Percentiles rank a stretch among this genome's conserved stretches.
These are phyloP conservation scores for Exophiala spinifera DNA, from an alignment of 2,329 filamentous ascomycete genomes.

Conservation along the genomic window DNA sequence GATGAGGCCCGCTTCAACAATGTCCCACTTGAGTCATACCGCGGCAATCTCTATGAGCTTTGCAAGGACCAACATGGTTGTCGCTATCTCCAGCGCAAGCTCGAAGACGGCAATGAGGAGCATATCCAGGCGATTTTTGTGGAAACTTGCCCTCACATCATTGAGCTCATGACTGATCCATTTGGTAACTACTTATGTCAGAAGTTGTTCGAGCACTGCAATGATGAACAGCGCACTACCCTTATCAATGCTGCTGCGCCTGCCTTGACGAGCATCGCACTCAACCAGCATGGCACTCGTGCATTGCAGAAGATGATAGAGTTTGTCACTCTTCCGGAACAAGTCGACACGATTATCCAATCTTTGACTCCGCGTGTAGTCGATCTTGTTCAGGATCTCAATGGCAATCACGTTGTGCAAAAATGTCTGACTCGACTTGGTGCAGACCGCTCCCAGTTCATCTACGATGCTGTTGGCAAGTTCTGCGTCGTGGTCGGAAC, in stretches of 20 bases:
- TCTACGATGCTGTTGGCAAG: slow-evolving; percentile 87
- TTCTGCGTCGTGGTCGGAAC: slow-evolving; percentile 90
- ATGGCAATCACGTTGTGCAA: slow-evolving; percentile 98
- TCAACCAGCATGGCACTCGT: slow-evolving; percentile 95
- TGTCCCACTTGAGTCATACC: slow-evolving; percentile 73
- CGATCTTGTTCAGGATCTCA: slow-evolving; percentile 91
- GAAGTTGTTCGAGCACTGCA: slow-evolving; percentile 93
- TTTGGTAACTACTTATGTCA: slow-evolving; percentile 99
- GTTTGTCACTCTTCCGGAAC: slow-evolving; percentile 79
- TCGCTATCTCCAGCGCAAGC: slow-evolving; percentile 92
- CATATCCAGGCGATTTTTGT: slow-evolving; percentile 90
- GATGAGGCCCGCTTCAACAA: slow-evolving; percentile 71
- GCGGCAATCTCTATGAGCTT: slow-evolving; percentile 78
- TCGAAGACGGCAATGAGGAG: slow-evolving; percentile 81
- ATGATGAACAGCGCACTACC: slow-evolving; percentile 88
- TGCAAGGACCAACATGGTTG: slow-evolving; percentile 99
- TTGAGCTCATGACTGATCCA: slow-evolving; percentile 97
- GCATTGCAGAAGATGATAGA: slow-evolving; percentile 99
- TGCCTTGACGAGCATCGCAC: slow-evolving; percentile 85
- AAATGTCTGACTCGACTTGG: slow-evolving; percentile 96
- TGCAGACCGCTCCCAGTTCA: slow-evolving; percentile 83
- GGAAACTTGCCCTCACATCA: slow-evolving; percentile 89
- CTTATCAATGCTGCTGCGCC: slow-evolving; percentile 86
- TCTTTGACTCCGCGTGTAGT: slow-evolving; percentile 83
- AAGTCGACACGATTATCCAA: slow-evolving; percentile 76